Evolutionary conservation across 306 rosid genomes (phyloP).

Genomic region (Gleditsia sinensis): DNA sequence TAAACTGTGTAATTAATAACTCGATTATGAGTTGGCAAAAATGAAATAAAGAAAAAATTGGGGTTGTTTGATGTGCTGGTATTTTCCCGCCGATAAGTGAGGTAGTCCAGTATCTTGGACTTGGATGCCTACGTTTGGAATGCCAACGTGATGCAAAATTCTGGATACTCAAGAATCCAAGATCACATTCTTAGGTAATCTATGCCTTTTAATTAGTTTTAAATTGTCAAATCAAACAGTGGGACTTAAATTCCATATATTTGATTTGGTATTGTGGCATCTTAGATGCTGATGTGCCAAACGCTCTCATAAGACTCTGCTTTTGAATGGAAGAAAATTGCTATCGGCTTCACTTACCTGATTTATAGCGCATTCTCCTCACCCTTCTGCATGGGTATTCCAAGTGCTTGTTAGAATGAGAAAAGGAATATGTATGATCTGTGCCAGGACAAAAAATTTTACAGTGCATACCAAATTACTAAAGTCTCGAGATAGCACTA

Average conservation of each 20-base stretch:
- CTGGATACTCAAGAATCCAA: neutral
- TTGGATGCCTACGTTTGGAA: neutral
- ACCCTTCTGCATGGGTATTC: neutral
- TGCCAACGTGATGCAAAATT: neutral
- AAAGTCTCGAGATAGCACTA: neutral
- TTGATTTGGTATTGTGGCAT: neutral
- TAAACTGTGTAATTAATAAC: neutral
- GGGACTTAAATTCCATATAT: neutral
- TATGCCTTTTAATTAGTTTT: neutral
- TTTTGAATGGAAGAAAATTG: conserved; percentile 13
- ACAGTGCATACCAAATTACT: neutral
- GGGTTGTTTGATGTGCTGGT: neutral
- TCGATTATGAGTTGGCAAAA: neutral
- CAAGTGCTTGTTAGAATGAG: neutral
- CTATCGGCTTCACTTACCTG: conserved; percentile 2
- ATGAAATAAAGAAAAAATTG: neutral
- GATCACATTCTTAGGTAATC: neutral
- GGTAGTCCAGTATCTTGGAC: neutral
- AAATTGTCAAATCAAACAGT: neutral
- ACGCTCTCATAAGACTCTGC: neutral
- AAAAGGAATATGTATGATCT: neutral
- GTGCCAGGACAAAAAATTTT: neutral
- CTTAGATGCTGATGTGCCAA: neutral
- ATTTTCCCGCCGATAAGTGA: neutral
- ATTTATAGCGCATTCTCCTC: neutral